These are phyloP conservation scores for Pulveroboletus sp. DNA, from an alignment of 768 basidiomycete species.

Conservation along the genomic window DNA sequence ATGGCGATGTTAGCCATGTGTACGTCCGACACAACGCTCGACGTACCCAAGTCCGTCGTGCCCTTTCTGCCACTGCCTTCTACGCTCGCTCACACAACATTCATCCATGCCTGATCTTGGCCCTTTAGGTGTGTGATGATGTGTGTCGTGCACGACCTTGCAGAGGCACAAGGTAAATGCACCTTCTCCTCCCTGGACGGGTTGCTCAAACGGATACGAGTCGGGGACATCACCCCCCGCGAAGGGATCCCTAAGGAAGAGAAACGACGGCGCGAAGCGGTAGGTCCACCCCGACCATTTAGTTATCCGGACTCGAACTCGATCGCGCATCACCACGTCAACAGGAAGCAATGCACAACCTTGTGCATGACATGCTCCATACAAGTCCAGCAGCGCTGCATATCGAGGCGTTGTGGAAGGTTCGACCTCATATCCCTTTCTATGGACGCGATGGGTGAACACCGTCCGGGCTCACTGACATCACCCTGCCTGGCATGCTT, in stretches of 20 bases:
- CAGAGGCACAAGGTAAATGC: conserved; percentile 79
- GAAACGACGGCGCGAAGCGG: conserved; percentile 73
- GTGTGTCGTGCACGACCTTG: conserved; percentile 89
- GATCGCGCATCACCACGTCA: not conserved
- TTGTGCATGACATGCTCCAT: conserved; percentile 87
- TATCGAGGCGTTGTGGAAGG: conserved; percentile 71
- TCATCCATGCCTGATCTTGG: no score
- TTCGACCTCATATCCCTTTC: not conserved
- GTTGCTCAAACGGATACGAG: conserved; percentile 32
- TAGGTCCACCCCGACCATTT: conserved; percentile 25
- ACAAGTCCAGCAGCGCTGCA: conserved; percentile 59
- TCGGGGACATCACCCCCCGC: conserved; percentile 90
- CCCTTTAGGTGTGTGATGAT: conserved; percentile 70
- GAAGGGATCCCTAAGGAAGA: conserved; percentile 81
- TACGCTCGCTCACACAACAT: no score
- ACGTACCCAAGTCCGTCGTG: conserved; percentile 60
- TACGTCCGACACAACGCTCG: conserved; percentile 64
- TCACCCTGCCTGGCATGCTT: not conserved
- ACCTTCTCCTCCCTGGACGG: not conserved
- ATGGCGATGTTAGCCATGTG: conserved; percentile 96
- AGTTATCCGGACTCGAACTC: not conserved
- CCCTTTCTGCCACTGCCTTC: not conserved
- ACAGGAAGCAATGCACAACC: conserved; percentile 87
- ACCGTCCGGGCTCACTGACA: not conserved
- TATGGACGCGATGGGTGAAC: not conserved